A percentile compares a stretch with the other conserved stretches of the same genome.
Conservation (phyloP, 441 rosid genomes). For the Syzygium syzygioides region DNA sequence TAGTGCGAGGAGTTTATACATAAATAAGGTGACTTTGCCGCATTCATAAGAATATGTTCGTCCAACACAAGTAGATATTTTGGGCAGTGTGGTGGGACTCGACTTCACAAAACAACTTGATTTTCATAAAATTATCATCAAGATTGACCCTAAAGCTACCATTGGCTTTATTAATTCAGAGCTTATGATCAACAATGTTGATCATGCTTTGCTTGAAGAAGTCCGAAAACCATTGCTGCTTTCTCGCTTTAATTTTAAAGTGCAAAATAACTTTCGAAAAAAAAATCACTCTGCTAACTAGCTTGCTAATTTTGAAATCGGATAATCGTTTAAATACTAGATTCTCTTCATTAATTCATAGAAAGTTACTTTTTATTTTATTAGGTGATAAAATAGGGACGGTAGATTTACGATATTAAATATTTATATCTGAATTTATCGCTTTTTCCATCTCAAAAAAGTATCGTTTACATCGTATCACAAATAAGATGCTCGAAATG, state of each 20-base stretch:
- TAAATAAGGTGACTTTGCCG: rapidly evolving
- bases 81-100: rapidly evolving
- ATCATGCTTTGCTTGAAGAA: neutral
- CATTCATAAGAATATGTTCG: rapidly evolving
- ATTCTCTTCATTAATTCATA: neutral
- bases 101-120: neutral
- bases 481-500: neutral
- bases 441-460: neutral
- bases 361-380: neutral
- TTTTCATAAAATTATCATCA: rapidly evolving
- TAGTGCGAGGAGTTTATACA: rapidly evolving
- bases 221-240: rapidly evolving
- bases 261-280: rapidly evolving
- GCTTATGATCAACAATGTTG: rapidly evolving
- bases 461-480: neutral
- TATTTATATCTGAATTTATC: neutral
- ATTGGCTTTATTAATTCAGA: rapidly evolving
- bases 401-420: neutral
- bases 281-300: rapidly evolving
- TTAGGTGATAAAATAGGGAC: neutral
- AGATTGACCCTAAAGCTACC: neutral
- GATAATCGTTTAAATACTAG: too few relatives aligned
- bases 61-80: rapidly evolving
- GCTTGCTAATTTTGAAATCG: rapidly evolving
- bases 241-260: neutral